A percentile compares a stretch with the other conserved stretches of the same genome.
Conservation (phyloP, 1,139 yeast genomes). For the Suhomyces wounanorum region DNA sequence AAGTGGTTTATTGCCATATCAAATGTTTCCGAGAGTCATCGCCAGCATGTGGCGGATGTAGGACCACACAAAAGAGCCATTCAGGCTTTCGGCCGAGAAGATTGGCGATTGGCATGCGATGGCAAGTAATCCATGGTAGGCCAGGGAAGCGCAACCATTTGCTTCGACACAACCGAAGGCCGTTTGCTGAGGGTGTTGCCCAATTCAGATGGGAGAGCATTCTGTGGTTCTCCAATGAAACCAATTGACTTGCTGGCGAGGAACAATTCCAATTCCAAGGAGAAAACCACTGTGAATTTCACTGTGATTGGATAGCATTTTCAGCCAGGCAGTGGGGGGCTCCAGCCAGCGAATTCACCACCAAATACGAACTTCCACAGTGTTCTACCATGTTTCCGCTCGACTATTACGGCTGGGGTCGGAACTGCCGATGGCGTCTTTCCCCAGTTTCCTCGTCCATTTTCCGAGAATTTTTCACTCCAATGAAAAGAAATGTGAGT, state of each 20-base stretch:
- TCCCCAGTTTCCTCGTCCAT: slow-evolving; percentile 2
- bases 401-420: neutral
- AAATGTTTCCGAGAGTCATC: neutral
- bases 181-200: neutral
- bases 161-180: neutral
- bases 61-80: neutral
- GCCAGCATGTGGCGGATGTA: neutral
- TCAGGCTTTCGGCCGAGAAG: neutral
- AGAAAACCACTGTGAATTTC: too few relatives aligned
- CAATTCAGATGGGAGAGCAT: neutral
- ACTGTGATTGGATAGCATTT: too few relatives aligned
- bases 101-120: neutral
- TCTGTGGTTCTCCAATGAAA: too few relatives aligned
- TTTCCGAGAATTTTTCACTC: slow-evolving; percentile 4
- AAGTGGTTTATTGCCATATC: neutral
- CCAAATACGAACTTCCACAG: too few relatives aligned
- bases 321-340: too few relatives aligned
- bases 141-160: neutral
- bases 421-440: slow-evolving; percentile 6
- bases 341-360: too few relatives aligned
- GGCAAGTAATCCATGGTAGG: neutral
- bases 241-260: too few relatives aligned
- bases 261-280: too few relatives aligned
- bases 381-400: neutral
- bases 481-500: neutral